A percentile compares a stretch with the other conserved stretches of the same genome.
These are phyloP conservation scores for Malassezia slooffiae DNA, from an alignment of 1,284 basidiomycete genomes.

Conservation along the genomic window DNA sequence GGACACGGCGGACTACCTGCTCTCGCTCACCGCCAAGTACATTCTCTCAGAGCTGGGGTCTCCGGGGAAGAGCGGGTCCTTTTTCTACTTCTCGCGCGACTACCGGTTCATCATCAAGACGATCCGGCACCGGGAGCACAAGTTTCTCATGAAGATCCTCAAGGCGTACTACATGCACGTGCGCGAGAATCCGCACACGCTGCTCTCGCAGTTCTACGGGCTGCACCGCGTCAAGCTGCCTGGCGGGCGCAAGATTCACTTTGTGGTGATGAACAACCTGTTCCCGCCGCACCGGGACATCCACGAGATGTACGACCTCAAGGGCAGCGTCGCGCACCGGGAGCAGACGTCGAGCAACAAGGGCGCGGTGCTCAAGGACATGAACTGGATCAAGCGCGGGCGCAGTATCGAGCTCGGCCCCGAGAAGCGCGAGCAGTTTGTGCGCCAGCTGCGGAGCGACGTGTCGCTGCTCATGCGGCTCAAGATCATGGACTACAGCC, in stretches of 20 bases:
- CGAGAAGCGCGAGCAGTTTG: conserved; percentile 77
- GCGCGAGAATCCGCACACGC: conserved; percentile 79
- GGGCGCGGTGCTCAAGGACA: conserved; percentile 80
- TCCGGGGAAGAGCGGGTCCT: conserved; percentile 92
- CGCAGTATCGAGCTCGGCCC: conserved; percentile 78
- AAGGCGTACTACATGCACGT: conserved; percentile 79
- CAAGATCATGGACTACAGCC: conserved; percentile 89
- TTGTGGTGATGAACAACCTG: conserved; percentile 99
- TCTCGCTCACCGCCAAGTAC: conserved; percentile 91
- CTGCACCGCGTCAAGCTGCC: conserved; percentile 94
- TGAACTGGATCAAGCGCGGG: conserved; percentile 82
- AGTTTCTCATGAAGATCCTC: conserved; percentile 76
- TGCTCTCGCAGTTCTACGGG: conserved; percentile 88
- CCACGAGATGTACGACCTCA: conserved; percentile 95
- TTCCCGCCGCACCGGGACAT: conserved; percentile 95
- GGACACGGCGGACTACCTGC: conserved; percentile 90
- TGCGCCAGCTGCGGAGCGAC: conserved; percentile 78
- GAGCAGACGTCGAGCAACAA: conserved; percentile 69
- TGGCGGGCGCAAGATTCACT: conserved; percentile 86
- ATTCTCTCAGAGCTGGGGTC: conserved; percentile 97
- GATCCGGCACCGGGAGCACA: conserved; percentile 85
- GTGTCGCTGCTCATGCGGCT: conserved; percentile 70
- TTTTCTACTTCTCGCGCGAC: conserved; percentile 98
- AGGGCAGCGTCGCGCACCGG: conserved; percentile 82
- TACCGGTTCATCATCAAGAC: conserved; percentile 99